These are phyloP conservation scores for Colletotrichum musicola DNA, from an alignment of 2,329 filamentous ascomycete species.

Conservation along the genomic window DNA sequence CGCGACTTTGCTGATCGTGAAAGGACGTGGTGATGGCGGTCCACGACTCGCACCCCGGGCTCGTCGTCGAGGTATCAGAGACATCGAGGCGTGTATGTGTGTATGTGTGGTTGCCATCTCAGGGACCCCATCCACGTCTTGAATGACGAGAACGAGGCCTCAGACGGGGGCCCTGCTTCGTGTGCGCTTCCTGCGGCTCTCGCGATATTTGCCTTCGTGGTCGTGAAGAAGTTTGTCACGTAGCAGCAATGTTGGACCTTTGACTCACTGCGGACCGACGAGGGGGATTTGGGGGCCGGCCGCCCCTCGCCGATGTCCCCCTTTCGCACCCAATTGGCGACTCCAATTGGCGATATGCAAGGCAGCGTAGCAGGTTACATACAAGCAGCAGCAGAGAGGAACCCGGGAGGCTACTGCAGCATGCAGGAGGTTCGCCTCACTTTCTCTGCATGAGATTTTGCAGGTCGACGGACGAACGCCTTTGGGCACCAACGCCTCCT, in stretches of 20 bases:
- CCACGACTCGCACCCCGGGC: background rate
- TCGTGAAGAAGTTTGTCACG: background rate
- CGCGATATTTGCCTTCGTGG: slow-evolving; percentile 9
- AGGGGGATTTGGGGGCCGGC: too few species aligned
- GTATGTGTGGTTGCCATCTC: background rate
- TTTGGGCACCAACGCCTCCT: slow-evolving; percentile 38
- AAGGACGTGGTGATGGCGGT: background rate
- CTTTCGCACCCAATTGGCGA: too few species aligned
- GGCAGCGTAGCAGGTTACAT: background rate
- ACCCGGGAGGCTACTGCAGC: background rate
- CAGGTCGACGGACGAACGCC: background rate
- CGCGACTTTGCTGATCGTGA: slow-evolving; percentile 10
- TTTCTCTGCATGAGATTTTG: slow-evolving; percentile 15
- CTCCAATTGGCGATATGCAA: too few species aligned
- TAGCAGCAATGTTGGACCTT: too few species aligned
- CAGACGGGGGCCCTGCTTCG: too few species aligned
- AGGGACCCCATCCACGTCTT: background rate
- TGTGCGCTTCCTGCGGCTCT: slow-evolving; percentile 31
- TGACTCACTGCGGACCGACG: slow-evolving; percentile 9
- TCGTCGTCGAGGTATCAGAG: background rate
- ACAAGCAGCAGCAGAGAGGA: background rate
- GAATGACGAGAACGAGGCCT: background rate
- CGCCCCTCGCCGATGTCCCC: too few species aligned
- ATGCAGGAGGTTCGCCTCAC: slow-evolving; percentile 30
- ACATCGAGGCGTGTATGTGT: background rate